These are phyloP conservation scores for Discostella stelligeroides DNA, from an alignment of 108 stramenopile species.

Conservation along the genomic window DNA sequence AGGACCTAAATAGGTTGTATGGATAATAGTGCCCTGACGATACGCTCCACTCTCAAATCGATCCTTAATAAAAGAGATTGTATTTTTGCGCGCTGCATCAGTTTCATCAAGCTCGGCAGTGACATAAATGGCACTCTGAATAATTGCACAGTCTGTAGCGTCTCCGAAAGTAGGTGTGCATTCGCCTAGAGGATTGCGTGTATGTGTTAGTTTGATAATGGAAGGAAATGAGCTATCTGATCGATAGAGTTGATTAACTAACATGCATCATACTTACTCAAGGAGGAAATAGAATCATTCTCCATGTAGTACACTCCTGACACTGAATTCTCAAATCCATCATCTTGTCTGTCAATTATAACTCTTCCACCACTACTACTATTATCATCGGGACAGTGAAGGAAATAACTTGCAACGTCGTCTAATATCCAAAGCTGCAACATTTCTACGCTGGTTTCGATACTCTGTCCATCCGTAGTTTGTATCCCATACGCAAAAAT, in stretches of 20 bases:
- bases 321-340: constrained; percentile 6
- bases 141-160: constrained; percentile 37
- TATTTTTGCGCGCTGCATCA: constrained; percentile 15
- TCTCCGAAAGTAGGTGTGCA: constrained; percentile 28
- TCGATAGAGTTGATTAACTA: neutral
- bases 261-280: constrained; percentile 19
- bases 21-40: constrained; percentile 15
- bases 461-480: constrained; percentile 7
- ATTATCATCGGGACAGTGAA: constrained; percentile 13
- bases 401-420: constrained; percentile 23
- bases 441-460: constrained; percentile 19
- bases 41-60: constrained; percentile 18
- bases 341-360: constrained; percentile 1
- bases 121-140: constrained; percentile 28
- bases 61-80: constrained; percentile 26
- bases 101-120: constrained; percentile 18
- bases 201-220: neutral
- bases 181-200: constrained; percentile 14
- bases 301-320: constrained; percentile 41
- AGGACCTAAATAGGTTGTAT: constrained; percentile 32
- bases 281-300: constrained; percentile 8
- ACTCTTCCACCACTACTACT: neutral
- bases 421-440: constrained; percentile 35
- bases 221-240: neutral
- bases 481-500: constrained; percentile 45